phyloP scores from a whole-genome alignment of 2,329 filamentous ascomycete species.

The Penicillium sp. region DNA sequence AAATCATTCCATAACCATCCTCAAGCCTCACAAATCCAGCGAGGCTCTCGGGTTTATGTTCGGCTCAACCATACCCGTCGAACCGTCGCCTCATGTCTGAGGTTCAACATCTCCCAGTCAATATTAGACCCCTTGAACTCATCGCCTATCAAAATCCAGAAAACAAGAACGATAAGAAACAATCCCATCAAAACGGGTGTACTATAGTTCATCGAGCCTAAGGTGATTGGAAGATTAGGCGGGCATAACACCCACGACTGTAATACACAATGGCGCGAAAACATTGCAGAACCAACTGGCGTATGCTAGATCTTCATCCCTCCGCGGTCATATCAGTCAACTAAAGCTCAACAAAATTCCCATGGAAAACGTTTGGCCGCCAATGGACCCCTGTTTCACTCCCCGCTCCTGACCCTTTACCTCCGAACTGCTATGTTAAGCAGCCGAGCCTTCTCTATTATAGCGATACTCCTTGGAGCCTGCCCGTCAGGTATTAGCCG shows the following conservation, averaged over 20 bases:
- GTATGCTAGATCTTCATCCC: no score
- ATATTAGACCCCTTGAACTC: slow-evolving; percentile 13
- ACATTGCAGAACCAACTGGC: no score
- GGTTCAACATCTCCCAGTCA: slow-evolving; percentile 13
- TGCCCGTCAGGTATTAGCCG: no score
- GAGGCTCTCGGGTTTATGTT: no score
- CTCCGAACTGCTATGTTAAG: no score
- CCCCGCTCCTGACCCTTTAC: no score
- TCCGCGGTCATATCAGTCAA: no score
- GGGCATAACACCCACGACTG: background rate
- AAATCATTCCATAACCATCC: background rate
- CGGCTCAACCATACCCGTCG: background rate
- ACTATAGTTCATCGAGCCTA: slow-evolving; percentile 1
- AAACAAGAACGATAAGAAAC: slow-evolving; percentile 7
- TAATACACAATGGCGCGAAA: background rate
- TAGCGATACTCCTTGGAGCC: no score
- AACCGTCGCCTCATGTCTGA: background rate
- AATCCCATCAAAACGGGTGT: slow-evolving; percentile 1
- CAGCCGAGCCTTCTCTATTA: no score
- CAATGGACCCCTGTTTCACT: no score
- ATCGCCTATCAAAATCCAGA: slow-evolving; percentile 11
- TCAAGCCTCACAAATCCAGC: background rate
- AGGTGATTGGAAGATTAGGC: background rate
- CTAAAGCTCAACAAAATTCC: no score
- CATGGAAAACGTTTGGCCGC: no score